Conservation (phyloP, 2,329 filamentous ascomycete species). For the Cladorrhinum sp. region DNA sequence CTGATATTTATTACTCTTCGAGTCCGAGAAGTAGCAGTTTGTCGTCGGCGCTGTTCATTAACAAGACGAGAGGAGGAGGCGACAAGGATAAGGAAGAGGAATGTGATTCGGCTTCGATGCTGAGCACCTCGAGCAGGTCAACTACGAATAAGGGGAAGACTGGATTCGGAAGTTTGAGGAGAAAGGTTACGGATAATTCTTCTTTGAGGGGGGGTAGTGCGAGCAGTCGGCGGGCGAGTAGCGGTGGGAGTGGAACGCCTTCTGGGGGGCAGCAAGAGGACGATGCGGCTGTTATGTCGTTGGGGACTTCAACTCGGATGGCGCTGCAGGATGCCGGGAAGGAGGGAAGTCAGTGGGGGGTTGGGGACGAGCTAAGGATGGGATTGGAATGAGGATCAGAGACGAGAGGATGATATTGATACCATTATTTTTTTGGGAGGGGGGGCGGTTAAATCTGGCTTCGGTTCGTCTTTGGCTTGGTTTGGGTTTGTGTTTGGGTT, state of each 20-base stretch:
- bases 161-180: background rate
- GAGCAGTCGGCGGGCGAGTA: conserved; percentile 31
- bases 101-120: conserved; percentile 44
- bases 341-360: conserved; percentile 66
- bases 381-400: conserved; percentile 59
- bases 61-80: background rate
- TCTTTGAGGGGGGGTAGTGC: background rate
- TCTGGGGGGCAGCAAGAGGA: conserved; percentile 43
- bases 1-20: background rate
- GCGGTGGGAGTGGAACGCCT: conserved; percentile 33
- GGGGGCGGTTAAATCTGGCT: too few species aligned
- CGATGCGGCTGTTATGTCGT: conserved; percentile 31
- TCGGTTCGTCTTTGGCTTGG: too few species aligned
- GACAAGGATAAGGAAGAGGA: conserved; percentile 24
- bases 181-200: conserved; percentile 22
- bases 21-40: background rate
- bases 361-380: conserved; percentile 83
- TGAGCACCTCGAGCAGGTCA: conserved; percentile 48
- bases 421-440: too few species aligned
- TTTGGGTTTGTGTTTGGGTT: too few species aligned
- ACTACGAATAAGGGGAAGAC: conserved; percentile 36
- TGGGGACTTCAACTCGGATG: conserved; percentile 47
- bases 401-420: background rate
- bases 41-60: conserved; percentile 3
- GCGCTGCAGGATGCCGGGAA: conserved; percentile 52